These are phyloP conservation scores for Diaporthe batatas DNA, from an alignment of 2,329 filamentous ascomycete genomes.

Conservation along the genomic window DNA sequence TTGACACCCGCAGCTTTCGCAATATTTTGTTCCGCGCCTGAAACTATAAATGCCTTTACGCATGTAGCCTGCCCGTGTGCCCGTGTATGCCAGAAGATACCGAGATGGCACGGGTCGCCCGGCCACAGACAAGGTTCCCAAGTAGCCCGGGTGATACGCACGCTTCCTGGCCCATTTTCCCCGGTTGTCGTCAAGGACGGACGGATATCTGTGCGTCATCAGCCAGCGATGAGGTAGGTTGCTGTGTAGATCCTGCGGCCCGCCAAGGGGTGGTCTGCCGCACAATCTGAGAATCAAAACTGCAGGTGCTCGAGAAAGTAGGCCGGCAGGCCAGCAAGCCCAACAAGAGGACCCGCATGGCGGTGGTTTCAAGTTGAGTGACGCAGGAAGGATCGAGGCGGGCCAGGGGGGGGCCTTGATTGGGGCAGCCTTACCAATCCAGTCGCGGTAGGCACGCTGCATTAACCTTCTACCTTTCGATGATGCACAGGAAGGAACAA, in stretches of 20 bases:
- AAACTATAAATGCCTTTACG: not conserved
- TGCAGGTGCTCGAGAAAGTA: slow-evolving; percentile 2
- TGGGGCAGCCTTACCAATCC: slow-evolving; percentile 19
- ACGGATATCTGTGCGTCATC: not conserved
- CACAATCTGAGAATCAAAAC: slow-evolving; percentile 16
- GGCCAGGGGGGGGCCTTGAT: not conserved
- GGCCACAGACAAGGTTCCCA: not conserved
- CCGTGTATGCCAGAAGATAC: not conserved
- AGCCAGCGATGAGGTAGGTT: not conserved
- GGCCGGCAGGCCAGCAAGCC: not conserved
- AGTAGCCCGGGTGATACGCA: not conserved
- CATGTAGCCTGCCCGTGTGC: not conserved
- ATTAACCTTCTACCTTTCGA: slow-evolving; percentile 2
- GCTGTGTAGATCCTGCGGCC: not conserved
- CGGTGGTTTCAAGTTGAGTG: slow-evolving; percentile 34
- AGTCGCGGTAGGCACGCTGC: slow-evolving; percentile 23
- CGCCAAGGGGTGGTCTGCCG: not conserved
- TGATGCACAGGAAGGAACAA: slow-evolving; percentile 22
- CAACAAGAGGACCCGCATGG: slow-evolving; percentile 20
- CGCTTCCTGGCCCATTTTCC: not conserved
- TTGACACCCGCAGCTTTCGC: not conserved
- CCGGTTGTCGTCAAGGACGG: not conserved
- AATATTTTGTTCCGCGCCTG: not conserved
- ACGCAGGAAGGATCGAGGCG: not conserved
- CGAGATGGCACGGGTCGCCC: not conserved